Percentiles rank a stretch among this genome's conserved stretches.
Conservation (phyloP, 2,329 filamentous ascomycete genomes). For the Passalora sequoiae region DNA sequence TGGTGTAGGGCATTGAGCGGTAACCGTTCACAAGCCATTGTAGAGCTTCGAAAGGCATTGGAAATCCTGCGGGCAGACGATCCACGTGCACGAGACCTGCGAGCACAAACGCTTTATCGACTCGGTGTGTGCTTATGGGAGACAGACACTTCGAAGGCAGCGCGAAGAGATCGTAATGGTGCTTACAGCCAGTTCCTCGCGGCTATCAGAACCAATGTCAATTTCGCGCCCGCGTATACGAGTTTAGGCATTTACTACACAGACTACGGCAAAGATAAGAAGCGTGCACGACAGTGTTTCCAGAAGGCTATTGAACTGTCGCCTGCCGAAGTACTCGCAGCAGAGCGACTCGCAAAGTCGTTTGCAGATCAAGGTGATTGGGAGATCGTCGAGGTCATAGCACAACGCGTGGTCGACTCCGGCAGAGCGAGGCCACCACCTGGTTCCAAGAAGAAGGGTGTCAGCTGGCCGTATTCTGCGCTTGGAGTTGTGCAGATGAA, state of each 20-base stretch:
- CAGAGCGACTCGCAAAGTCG: conserved; percentile 74
- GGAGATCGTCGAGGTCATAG: conserved; percentile 91
- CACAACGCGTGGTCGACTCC: conserved; percentile 87
- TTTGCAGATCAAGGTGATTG: conserved; percentile 91
- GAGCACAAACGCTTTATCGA: conserved; percentile 79
- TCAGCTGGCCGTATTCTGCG: conserved; percentile 94
- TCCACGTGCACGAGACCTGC: conserved; percentile 61
- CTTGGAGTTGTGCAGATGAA: conserved; percentile 92
- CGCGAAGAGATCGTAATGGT: conserved; percentile 72
- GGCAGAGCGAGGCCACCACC: conserved; percentile 85
- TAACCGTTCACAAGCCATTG: conserved; percentile 62
- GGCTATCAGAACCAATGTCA: conserved; percentile 79
- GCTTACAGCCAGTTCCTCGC: conserved; percentile 80
- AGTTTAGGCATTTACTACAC: conserved; percentile 85
- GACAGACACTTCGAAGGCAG: conserved; percentile 64
- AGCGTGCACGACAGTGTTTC: conserved; percentile 83
- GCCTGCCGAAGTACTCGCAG: conserved; percentile 75
- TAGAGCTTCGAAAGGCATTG: conserved; percentile 67
- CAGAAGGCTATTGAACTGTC: conserved; percentile 95
- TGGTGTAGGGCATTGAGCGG: conserved; percentile 87
- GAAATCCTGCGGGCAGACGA: conserved; percentile 59
- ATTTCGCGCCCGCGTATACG: conserved; percentile 85
- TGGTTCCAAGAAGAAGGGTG: conserved; percentile 85
- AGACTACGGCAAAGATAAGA: conserved; percentile 83
- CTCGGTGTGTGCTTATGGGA: conserved; percentile 86